Conservation (phyloP, 2,329 filamentous ascomycete genomes). For the Colletotrichum navitas region DNA sequence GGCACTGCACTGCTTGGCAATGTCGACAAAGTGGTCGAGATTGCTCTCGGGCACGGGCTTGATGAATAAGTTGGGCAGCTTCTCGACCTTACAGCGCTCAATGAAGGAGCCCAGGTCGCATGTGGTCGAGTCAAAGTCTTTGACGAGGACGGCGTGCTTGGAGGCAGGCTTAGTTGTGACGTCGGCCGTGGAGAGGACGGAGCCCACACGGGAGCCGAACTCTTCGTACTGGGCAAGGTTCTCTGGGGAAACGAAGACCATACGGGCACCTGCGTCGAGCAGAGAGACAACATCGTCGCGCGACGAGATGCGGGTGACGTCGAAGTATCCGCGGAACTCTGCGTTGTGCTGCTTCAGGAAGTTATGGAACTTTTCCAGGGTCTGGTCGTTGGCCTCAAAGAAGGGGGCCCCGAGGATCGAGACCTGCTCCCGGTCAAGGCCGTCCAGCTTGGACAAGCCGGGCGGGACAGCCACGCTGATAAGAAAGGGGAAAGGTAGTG, state of each 20-base stretch:
- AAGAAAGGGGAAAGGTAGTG: constrained; percentile 73
- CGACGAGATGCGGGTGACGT: constrained; percentile 77
- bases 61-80: constrained; percentile 63
- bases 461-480: constrained; percentile 67
- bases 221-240: constrained; percentile 72
- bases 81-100: constrained; percentile 59
- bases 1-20: constrained; percentile 64
- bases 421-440: constrained; percentile 69
- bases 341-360: constrained; percentile 64
- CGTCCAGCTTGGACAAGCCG: constrained; percentile 62
- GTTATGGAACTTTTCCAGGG: constrained; percentile 59
- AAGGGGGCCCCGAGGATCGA: constrained; percentile 71
- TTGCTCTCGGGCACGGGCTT: constrained; percentile 62
- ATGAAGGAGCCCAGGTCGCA: constrained; percentile 59
- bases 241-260: constrained; percentile 82
- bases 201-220: constrained; percentile 69
- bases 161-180: constrained; percentile 56
- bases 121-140: constrained; percentile 61
- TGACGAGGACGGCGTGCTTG: constrained; percentile 64
- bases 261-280: constrained; percentile 86
- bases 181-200: constrained; percentile 61
- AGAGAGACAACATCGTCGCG: constrained; percentile 82
- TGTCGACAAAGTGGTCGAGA: constrained; percentile 60
- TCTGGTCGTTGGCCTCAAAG: constrained; percentile 64
- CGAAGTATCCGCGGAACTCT: constrained; percentile 76